Evolutionary conservation across 2,329 filamentous ascomycete species (phyloP), one percentile per base, ranked within the genome.

Genomic region (Venturia effusa): DNA sequence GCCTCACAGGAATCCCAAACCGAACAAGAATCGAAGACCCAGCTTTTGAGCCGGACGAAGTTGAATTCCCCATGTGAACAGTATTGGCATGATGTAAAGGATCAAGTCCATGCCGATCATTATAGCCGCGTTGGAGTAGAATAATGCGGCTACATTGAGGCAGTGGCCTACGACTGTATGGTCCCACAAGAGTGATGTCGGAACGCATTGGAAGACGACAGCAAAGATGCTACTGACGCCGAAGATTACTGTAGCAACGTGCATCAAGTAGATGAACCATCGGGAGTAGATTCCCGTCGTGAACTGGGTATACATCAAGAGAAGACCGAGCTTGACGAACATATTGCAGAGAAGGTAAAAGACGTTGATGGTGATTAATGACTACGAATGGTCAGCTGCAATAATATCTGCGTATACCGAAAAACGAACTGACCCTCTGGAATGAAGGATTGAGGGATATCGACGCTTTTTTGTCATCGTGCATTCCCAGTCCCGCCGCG

Each of bases 261-360:
- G 71, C 70, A 75, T 73, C 64, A 72, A 60, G 59, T 69, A 71
- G 34, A 77, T 73, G 40, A 68, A 69, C 64, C 65, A 65, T 24
- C 64, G 67, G 27, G 69, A 68, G 48, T 64, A 67, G 11, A 62
- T 66, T 27, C 70, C 69, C 51, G 69, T 68, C 32, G 71, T 71
- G n/a, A 77, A 71, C 39, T 74, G 73, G 34, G 72, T 67, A 66
- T 77, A 77, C 68, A 77, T 72, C 64, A 75, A 68, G 8, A 77
- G 70, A 8, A 77, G 69, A 0, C 74, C 74, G 51, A 76, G 69
- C 67, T 77, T 76, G 65, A 77, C 70, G 57, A 71, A 72, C 71
- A 74, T 76, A 63, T 77, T 75, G 62, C 74, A 74, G 54, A 69
- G 64, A 65, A 75, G 75, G 67, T 77, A 77, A 67, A 76, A 75